Conservation (phyloP, 2,329 filamentous ascomycete genomes). For the Dothidotthia symphoricarpi region DNA sequence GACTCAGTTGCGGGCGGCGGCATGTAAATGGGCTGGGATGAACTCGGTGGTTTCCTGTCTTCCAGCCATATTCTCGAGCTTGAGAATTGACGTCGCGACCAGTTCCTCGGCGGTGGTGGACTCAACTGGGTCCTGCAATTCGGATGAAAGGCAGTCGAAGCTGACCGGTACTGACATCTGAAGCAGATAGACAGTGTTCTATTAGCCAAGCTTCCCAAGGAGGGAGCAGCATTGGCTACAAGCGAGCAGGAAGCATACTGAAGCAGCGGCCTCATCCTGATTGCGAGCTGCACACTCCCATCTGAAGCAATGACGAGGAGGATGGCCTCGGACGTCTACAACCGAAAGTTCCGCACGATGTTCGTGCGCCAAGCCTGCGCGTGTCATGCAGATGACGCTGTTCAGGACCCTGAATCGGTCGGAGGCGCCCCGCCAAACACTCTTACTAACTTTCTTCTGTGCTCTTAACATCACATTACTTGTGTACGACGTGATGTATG, state of each 20-base stretch:
- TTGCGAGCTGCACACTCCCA: constrained; percentile 23
- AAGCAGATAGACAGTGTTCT: constrained; percentile 25
- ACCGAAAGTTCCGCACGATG: background rate
- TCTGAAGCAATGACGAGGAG: constrained; percentile 19
- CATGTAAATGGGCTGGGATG: constrained; percentile 20
- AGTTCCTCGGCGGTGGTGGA: constrained; percentile 1
- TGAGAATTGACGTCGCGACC: constrained; percentile 18
- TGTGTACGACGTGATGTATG: no score
- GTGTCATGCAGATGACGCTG: constrained; percentile 17
- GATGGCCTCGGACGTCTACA: constrained; percentile 18
- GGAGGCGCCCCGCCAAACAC: no score
- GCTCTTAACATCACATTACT: no score
- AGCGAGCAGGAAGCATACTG: constrained; percentile 42
- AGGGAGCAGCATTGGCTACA: constrained; percentile 15
- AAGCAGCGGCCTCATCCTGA: constrained; percentile 44
- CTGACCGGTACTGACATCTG: constrained; percentile 31
- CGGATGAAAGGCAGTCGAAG: constrained; percentile 14
- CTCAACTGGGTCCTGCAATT: constrained; percentile 6
- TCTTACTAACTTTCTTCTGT: no score
- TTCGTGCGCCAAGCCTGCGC: constrained; percentile 23
- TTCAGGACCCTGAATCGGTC: no score
- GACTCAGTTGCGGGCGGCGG: constrained; percentile 17
- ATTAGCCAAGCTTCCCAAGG: constrained; percentile 10
- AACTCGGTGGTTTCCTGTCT: constrained; percentile 17
- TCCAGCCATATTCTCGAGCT: constrained; percentile 22